Conservation (phyloP, 106 monocot genomes). For the Platanthera zijinensis region DNA sequence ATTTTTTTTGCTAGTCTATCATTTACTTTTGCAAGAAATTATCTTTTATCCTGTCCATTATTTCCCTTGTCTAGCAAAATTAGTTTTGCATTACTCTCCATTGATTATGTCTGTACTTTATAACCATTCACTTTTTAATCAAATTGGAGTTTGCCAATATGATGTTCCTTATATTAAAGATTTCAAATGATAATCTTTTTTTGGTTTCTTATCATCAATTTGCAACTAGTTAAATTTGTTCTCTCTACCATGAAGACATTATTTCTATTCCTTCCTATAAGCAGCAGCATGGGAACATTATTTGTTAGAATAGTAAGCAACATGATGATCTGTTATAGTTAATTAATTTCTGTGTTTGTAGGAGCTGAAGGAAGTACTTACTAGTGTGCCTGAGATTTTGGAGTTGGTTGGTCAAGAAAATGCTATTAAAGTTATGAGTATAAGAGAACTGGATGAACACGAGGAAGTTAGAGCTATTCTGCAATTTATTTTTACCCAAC, state of each 20-base stretch:
- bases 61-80: no score
- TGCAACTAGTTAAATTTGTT: background rate
- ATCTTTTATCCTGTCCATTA: no score
- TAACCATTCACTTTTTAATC: background rate
- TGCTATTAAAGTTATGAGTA: conserved; percentile 20
- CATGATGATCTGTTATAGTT: background rate
- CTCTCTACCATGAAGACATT: background rate
- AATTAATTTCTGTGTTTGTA: conserved; percentile 16
- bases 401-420: conserved; percentile 49
- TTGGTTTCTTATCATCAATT: background rate
- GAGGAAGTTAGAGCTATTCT: conserved; percentile 32
- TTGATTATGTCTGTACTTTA: background rate
- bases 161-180: background rate
- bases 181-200: background rate
- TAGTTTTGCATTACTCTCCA: background rate
- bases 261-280: background rate
- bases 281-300: background rate
- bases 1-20: no score
- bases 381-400: conserved; percentile 65
- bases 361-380: conserved; percentile 73
- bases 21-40: no score
- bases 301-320: background rate
- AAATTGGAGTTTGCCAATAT: background rate
- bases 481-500: conserved; percentile 53
- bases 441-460: conserved; percentile 22